Evolutionary conservation across 208 protist species (phyloP).

Genomic region (Leishmania arabica): DNA sequence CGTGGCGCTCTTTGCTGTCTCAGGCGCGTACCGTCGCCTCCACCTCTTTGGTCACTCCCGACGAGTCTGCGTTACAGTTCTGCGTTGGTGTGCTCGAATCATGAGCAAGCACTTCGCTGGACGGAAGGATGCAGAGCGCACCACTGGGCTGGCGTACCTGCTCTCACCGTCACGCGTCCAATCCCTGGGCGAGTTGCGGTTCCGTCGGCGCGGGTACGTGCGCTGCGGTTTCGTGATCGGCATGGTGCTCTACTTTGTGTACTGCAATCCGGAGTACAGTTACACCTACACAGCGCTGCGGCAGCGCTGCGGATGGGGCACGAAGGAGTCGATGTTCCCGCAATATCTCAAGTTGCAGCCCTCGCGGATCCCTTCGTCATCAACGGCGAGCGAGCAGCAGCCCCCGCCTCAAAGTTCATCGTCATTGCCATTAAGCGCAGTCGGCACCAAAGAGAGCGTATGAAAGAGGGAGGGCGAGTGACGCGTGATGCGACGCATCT

Average conservation of each 20-base stretch:
- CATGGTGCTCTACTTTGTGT: slow-evolving; percentile 75
- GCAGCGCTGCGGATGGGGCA: slow-evolving; percentile 43
- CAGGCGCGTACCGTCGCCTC: no score
- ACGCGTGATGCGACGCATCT: background rate
- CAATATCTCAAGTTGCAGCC: slow-evolving; percentile 53
- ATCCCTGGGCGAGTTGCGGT: slow-evolving; percentile 51
- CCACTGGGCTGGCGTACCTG: slow-evolving; percentile 50
- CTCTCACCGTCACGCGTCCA: slow-evolving; percentile 50
- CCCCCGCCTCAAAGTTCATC: background rate
- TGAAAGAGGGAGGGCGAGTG: background rate
- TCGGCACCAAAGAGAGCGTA: background rate
- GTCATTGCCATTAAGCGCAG: background rate
- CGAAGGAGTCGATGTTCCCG: slow-evolving; percentile 48
- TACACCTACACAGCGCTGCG: slow-evolving; percentile 63
- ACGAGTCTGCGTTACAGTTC: background rate
- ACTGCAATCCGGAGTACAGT: slow-evolving; percentile 88
- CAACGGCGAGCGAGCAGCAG: background rate
- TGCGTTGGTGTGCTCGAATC: background rate
- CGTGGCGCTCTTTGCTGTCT: background rate
- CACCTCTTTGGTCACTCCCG: background rate
- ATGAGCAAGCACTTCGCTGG: slow-evolving; percentile 76
- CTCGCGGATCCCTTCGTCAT: background rate
- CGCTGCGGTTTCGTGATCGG: slow-evolving; percentile 39
- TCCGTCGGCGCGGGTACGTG: slow-evolving; percentile 57
- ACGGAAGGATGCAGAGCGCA: slow-evolving; percentile 38